Base-by-base conservation (phyloP, 2,329 filamentous ascomycete genomes). In the Epichloe typhina region DNA sequence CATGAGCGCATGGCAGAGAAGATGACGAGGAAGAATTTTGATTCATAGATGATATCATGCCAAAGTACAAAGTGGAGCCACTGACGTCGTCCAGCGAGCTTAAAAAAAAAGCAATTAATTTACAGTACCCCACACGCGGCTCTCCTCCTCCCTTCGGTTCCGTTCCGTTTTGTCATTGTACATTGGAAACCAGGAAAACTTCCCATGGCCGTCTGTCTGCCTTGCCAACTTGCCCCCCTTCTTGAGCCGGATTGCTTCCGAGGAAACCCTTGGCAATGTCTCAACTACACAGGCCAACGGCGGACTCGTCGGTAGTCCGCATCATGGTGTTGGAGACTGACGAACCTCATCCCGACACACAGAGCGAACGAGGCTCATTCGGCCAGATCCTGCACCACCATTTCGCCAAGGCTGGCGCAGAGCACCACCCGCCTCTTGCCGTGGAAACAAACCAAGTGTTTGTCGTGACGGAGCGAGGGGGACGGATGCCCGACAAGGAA, bases 271-370 rank as follows among this genome's bases (percentile, higher is more conserved):
- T 38, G 4, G 55, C 13, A 26, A 63, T 63, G 62, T 50, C 56
- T 3, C 60, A 62, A 3, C 58, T 59, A 23, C 62, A 53, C 52
- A 59, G 58, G 19, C 61, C 61, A 7, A 55, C 55, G 1, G 56
- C 61, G 12, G 55, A 60, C 49, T 54, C 57, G 6, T 47, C 55
- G 21, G 58, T 62, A 42, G 56, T 72, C 12, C 65, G 62, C 11
- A 63, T 73, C 55, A 65, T 81, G 50, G 75, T 82, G 52, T 69
- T 82, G 7, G 78, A 82, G 61, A 81, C 77, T 0, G 78, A 82
- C 56, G 66, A 71, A 50, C 70, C 75, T 26, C 72, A 79, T 54
- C 71, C 73, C 12, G 68, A 77, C 7, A 78, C 74, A 1, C 60
- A 72, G 44, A 58, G 66, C 17, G 66, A 71, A 44, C 68, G 64